These are phyloP conservation scores for Xylaria sp. DNA, from an alignment of 2,329 filamentous ascomycete genomes.

Conservation along the genomic window DNA sequence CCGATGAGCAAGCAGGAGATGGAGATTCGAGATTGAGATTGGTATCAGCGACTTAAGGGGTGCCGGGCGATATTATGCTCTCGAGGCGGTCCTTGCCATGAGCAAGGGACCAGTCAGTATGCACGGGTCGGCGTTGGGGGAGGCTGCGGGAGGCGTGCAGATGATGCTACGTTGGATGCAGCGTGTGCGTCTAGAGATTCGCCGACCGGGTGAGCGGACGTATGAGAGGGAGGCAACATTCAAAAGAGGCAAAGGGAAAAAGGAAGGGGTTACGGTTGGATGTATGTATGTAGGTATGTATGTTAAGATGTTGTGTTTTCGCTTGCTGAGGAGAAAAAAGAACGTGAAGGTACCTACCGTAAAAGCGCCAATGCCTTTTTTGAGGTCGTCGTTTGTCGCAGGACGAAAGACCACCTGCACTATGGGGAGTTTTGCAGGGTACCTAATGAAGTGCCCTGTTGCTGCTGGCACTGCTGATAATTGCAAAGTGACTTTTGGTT, in stretches of 20 bases:
- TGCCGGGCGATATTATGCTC: constrained; percentile 24
- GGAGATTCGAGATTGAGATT: constrained; percentile 7
- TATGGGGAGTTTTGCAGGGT: not conserved
- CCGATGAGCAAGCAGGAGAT: constrained; percentile 24
- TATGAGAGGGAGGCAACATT: constrained; percentile 10
- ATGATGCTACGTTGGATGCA: constrained; percentile 34
- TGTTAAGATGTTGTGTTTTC: not conserved
- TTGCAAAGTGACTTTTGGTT: not conserved
- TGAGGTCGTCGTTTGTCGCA: not conserved
- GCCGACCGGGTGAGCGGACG: constrained; percentile 17
- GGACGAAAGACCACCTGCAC: constrained; percentile 2
- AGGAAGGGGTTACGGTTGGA: not conserved
- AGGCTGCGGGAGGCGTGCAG: constrained; percentile 18
- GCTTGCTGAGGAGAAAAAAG: not conserved
- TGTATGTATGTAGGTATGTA: not conserved
- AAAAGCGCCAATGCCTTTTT: not conserved
- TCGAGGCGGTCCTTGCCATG: constrained; percentile 32
- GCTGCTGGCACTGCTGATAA: not conserved
- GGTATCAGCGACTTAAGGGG: constrained; percentile 8
- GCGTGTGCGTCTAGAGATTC: constrained; percentile 17
- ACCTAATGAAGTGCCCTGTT: not conserved
- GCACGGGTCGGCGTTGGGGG: constrained; percentile 16
- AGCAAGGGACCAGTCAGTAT: constrained; percentile 11
- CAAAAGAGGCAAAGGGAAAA: not conserved
- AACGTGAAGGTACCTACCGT: not conserved